A percentile compares a stretch with the other conserved stretches of the same genome.
These are phyloP conservation scores for Phoenix roebelenii DNA, from an alignment of 176 grass and related monocot species.

Conservation along the genomic window DNA sequence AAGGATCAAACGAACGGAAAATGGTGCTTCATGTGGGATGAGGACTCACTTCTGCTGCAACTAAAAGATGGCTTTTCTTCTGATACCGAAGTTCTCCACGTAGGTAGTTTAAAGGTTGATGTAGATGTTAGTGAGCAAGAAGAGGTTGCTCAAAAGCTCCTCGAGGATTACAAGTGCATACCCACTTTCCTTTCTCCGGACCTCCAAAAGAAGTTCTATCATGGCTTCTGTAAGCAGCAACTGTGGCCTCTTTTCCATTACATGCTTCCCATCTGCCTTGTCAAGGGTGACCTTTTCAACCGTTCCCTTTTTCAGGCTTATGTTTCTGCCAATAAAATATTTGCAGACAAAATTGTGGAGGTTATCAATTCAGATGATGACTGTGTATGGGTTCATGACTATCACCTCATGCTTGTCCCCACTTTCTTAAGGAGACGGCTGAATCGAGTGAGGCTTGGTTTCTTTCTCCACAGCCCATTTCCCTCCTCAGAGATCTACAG, in stretches of 20 bases:
- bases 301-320: neutral
- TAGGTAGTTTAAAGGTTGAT: too few relatives aligned
- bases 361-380: slow-evolving; percentile 11
- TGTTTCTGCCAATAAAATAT: slow-evolving; percentile 13
- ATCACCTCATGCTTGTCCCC: slow-evolving; percentile 7
- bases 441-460: slow-evolving; percentile 2
- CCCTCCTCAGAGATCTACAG: slow-evolving; percentile 9
- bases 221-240: slow-evolving; percentile 9
- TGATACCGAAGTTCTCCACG: too few relatives aligned
- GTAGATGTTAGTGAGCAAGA: neutral
- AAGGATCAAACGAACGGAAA: slow-evolving; percentile 11
- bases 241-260: slow-evolving; percentile 15
- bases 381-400: slow-evolving; percentile 5
- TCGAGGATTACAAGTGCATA: slow-evolving; percentile 3
- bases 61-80: too few relatives aligned
- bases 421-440: slow-evolving; percentile 9
- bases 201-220: slow-evolving; percentile 7
- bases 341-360: slow-evolving; percentile 7
- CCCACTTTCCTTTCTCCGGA: neutral
- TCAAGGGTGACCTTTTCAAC: neutral
- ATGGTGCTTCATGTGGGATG: slow-evolving; percentile 19
- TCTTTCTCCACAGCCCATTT: slow-evolving; percentile 9
- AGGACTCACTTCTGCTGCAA: slow-evolving; percentile 1
- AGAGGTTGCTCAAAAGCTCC: slow-evolving; percentile 3
- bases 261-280: slow-evolving; percentile 1